Conservation (phyloP, 2,329 filamentous ascomycete species). For the Harringtonia aguacate region DNA sequence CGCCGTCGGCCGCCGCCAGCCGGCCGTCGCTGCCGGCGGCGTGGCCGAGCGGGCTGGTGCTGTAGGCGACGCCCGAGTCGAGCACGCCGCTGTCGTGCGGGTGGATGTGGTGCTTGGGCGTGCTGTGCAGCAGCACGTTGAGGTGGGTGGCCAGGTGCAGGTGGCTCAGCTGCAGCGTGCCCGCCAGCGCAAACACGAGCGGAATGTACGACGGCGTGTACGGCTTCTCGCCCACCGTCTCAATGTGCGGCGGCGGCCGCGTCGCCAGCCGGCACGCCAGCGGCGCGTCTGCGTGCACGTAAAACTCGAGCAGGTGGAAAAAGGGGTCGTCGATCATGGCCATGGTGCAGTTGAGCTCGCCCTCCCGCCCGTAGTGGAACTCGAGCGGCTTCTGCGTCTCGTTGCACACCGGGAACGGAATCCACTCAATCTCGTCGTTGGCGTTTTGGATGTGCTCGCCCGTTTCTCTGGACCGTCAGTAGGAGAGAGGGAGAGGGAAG, state of each 20-base stretch:
- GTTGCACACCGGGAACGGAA: constrained; percentile 82
- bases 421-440: constrained; percentile 77
- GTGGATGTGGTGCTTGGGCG: constrained; percentile 49
- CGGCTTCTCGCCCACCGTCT: constrained; percentile 40
- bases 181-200: constrained; percentile 78
- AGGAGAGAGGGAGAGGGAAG: background rate
- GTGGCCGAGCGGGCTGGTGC: constrained; percentile 59
- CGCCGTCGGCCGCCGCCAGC: constrained; percentile 14
- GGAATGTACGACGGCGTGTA: constrained; percentile 59
- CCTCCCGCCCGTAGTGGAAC: constrained; percentile 74
- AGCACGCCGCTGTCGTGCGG: constrained; percentile 66
- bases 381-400: constrained; percentile 77
- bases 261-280: constrained; percentile 83
- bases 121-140: constrained; percentile 75
- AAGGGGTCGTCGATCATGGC: constrained; percentile 66
- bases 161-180: constrained; percentile 79
- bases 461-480: constrained; percentile 52
- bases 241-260: constrained; percentile 50
- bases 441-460: constrained; percentile 81
- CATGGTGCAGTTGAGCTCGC: constrained; percentile 76
- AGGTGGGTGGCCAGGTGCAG: constrained; percentile 83
- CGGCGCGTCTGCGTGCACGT: constrained; percentile 93
- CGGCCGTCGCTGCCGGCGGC: constrained; percentile 30
- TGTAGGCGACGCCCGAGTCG: constrained; percentile 82
- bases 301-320: constrained; percentile 91